Evolutionary conservation across 1,284 basidiomycete genomes (phyloP), one percentile per base, ranked within the genome.

Genomic region (Cronartium quercuum): DNA sequence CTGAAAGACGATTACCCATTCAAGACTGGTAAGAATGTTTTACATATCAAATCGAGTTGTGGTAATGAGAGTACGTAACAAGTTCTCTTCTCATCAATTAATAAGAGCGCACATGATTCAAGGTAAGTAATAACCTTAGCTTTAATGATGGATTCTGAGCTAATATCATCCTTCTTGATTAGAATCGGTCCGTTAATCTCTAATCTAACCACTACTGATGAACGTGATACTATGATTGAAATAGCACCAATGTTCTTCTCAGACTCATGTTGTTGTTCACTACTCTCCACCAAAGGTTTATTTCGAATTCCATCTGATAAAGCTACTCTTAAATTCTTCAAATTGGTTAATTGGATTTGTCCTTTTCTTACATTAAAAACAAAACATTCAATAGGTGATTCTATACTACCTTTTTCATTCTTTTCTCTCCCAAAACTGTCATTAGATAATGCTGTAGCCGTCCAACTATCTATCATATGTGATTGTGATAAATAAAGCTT

Each of bases 391-490:
- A 75, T 61, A 4, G 65, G 64, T 37, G 21, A n/a, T 38, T 67
- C 51, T 7, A 13, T 10, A 3, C 24, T 13, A 21, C 42, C 61
- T 41, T 73, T 64, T 51, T 65, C 42, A 35, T 35, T 18, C 40
- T 38, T 29, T 29, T 73, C 70, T 35, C 29, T 51, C 58, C 37
- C 51, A 29, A 73, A 51, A 24, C 38, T 55, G 57, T 73, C 70
- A 42, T 37, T 21, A 12, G 44, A 24, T n/a, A 24, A 57, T 5
- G 44, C 24, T 18, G 51, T 38, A 42, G 70, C 71, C 38, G 10
- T 66, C 71, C 71, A 75, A 75, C 58, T 67, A 40, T 75, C 71
- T 38, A 75, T 67, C 71, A 66, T 60, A 61, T 75, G 51, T 44
- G 71, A 61, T 9, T 63, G 70, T 34, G 21, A 60, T 41, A 75